Percentiles rank a stretch among this genome's conserved stretches.
Conservation (phyloP, 1,284 basidiomycete genomes). For the Puccinia hordei region DNA sequence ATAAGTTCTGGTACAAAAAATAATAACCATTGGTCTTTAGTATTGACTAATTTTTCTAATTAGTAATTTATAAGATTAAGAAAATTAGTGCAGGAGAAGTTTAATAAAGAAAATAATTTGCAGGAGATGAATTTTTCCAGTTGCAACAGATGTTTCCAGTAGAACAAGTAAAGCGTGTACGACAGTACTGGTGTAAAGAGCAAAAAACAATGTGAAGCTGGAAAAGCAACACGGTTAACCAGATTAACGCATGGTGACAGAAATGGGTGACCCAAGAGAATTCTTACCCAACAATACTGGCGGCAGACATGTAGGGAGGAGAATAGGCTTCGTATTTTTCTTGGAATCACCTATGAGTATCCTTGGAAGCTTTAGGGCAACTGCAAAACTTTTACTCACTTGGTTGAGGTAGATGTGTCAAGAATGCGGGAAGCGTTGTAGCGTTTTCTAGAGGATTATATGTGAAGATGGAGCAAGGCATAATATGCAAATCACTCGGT, state of each 20-base stretch:
- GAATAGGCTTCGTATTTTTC: conserved; percentile 54
- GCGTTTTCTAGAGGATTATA: conserved; percentile 17
- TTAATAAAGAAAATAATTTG: too few relatives aligned
- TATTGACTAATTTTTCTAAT: too few relatives aligned
- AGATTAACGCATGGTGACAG: neutral
- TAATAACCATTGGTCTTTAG: too few relatives aligned
- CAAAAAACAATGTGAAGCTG: conserved; percentile 60
- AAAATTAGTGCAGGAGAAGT: too few relatives aligned
- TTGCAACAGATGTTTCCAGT: conserved; percentile 61
- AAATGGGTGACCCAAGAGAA: conserved; percentile 54
- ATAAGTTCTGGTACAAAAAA: too few relatives aligned
- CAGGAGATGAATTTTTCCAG: too few relatives aligned
- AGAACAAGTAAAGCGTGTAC: conserved; percentile 61
- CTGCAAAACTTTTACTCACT: neutral
- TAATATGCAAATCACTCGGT: neutral
- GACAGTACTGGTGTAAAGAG: conserved; percentile 60
- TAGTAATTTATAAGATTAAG: too few relatives aligned
- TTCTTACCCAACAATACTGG: conserved; percentile 48
- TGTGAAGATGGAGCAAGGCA: neutral
- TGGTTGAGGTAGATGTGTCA: conserved; percentile 26
- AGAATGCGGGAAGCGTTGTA: conserved; percentile 39
- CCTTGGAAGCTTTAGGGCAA: neutral
- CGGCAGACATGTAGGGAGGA: conserved; percentile 53
- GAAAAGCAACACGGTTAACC: conserved; percentile 57
- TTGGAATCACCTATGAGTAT: conserved; percentile 16